A percentile compares a stretch with the other conserved stretches of the same genome.
Evolutionary conservation across 116 monocot genomes (phyloP).

Genomic region (Iris pallida): DNA sequence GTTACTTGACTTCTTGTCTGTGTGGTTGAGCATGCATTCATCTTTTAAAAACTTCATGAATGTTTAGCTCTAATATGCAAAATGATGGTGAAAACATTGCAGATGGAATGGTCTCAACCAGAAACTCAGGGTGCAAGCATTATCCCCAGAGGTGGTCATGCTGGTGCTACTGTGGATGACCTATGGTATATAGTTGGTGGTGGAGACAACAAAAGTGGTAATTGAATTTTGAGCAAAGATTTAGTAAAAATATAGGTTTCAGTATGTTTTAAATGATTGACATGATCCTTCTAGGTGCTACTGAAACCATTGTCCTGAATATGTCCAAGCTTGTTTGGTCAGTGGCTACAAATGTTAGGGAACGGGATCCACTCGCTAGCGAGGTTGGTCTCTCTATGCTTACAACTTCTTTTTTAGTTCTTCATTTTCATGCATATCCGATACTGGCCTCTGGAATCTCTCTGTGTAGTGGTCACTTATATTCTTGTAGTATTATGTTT

Average conservation of each 20-base stretch:
- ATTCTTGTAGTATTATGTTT: no score
- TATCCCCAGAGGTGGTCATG: constrained; percentile 80
- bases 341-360: constrained; percentile 38
- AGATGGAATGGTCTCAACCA: constrained; percentile 94
- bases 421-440: constrained; percentile 3
- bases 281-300: constrained; percentile 44
- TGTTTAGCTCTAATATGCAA: neutral
- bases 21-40: neutral
- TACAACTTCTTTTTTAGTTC: neutral
- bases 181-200: constrained; percentile 89
- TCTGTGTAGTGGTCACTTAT: no score
- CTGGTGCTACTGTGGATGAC: constrained; percentile 49
- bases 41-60: constrained; percentile 2
- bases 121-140: constrained; percentile 59
- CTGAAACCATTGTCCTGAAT: constrained; percentile 73
- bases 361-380: constrained; percentile 82
- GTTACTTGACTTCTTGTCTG: neutral
- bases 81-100: constrained; percentile 7
- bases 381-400: constrained; percentile 43
- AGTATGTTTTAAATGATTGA: constrained; percentile 2
- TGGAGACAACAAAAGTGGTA: constrained; percentile 86
- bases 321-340: constrained; percentile 86
- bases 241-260: neutral
- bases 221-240: neutral
- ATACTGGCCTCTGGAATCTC: neutral